Base-by-base conservation (phyloP, 2,329 filamentous ascomycete species). In the Anthostomella pinea region DNA sequence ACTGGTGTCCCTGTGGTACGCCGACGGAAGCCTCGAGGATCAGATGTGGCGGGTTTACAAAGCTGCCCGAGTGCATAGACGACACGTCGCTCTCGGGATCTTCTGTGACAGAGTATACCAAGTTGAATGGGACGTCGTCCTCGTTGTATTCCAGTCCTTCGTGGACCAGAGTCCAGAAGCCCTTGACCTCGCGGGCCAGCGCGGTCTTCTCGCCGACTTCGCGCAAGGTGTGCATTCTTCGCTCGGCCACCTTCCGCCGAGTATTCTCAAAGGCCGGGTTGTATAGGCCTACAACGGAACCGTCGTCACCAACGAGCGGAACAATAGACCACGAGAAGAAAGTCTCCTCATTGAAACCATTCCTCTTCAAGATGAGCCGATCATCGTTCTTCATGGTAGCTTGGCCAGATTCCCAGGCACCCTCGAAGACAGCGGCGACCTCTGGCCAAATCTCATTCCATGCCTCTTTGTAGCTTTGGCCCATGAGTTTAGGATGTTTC, bases 321-420 rank as follows among this genome's bases (percentile, higher is more conserved):
- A 91, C 83, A 26, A 91, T 80, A 1, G 81, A 85, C 85, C 85
- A 91, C 9, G 83, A 86, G 57, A 91, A 91, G 56, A 86, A 91
- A 0, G 84, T 81, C 56, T 93, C 87, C 59, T 94, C 85, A 1
- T 87, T 62, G 43, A 77, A 87, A 1, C 80, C 77, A 45, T 79
- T 77, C 6, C 87, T 77, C 30, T 74, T 69, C 20, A 93, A 73
- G 52, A 89, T 88, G 2, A 91, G 67, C 38, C 79, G 79, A 45
- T 91, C 85, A 51, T 93, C 87, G 47, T 90, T 81, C 59, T 89
- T 91, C 83, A 90, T 87, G 0, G 82, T 88, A 1, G 86, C 83
- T 63, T 89, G 81, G 0, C 86, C 87, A 4, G 80, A 83, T 24
- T 75, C 62, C 59, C 74, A 77, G 1, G 86, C 87, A 42, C 69